A percentile compares a stretch with the other conserved stretches of the same genome.
phyloP scores from a whole-genome alignment of 495 filamentous ascomycete genomes.

The Aspergillus saccharolyticus region DNA sequence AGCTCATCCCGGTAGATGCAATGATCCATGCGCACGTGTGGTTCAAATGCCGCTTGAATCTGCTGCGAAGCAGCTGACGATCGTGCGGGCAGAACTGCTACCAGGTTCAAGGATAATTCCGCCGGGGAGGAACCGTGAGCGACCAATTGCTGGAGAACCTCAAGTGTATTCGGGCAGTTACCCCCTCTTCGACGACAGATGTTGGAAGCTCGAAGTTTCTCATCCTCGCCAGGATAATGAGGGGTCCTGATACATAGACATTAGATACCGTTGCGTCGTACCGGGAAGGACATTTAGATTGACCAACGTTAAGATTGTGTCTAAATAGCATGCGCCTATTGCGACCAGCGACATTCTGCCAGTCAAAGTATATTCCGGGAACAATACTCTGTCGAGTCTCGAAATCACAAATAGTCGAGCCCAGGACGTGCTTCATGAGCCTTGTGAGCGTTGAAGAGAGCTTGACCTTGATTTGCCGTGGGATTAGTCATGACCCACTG shows the following conservation, averaged over 20 bases:
- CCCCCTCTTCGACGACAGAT: conserved; percentile 60
- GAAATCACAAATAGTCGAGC: neutral
- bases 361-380: too few relatives aligned
- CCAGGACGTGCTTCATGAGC: conserved; percentile 10
- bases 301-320: conserved; percentile 62
- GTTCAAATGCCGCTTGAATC: conserved; percentile 37
- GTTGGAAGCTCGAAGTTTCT: conserved; percentile 61
- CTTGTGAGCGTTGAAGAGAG: neutral
- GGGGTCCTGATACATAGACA: conserved; percentile 45
- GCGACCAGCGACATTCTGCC: conserved; percentile 42
- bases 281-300: neutral
- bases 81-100: conserved; percentile 39
- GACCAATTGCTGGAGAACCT: conserved; percentile 61
- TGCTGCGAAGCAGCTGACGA: conserved; percentile 35
- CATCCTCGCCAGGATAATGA: conserved; percentile 63
- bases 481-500: conserved; percentile 16
- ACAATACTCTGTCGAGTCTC: neutral
- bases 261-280: conserved; percentile 12
- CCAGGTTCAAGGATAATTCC: conserved; percentile 30
- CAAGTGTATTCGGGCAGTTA: conserved; percentile 66
- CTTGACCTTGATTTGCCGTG: neutral
- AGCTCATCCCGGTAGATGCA: conserved; percentile 56
- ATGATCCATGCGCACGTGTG: conserved; percentile 41
- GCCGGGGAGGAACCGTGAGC: conserved; percentile 6
- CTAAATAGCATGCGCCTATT: conserved; percentile 62